These are phyloP conservation scores for Candida piceae DNA, from an alignment of 805 yeast genomes.

Conservation along the genomic window DNA sequence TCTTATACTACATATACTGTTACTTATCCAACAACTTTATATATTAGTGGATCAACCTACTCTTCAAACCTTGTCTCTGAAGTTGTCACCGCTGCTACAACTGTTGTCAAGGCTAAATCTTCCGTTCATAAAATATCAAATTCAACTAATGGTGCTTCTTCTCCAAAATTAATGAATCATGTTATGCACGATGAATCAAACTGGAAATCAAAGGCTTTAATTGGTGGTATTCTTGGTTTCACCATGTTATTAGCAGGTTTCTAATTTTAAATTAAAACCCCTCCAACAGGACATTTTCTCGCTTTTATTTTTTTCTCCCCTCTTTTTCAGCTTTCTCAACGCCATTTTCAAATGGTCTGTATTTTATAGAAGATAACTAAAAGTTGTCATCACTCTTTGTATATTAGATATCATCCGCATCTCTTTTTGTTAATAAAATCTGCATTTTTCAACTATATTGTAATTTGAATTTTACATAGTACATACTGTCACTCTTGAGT, in stretches of 20 bases:
- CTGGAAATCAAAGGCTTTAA: conserved; percentile 19
- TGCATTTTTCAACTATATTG: too few species aligned
- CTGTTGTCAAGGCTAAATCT: conserved; percentile 14
- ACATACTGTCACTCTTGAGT: too few species aligned
- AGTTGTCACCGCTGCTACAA: conserved; percentile 11
- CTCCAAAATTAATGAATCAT: conserved; percentile 4
- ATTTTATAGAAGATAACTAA: too few species aligned
- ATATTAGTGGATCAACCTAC: conserved; percentile 11
- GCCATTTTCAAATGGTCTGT: too few species aligned
- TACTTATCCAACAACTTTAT: conserved; percentile 4
- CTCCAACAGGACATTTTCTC: too few species aligned
- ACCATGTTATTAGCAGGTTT: conserved; percentile 17
- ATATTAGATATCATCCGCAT: too few species aligned
- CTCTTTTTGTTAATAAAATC: too few species aligned
- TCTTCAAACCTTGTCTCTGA: conserved; percentile 9
- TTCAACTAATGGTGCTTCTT: conserved; percentile 17
- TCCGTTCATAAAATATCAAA: conserved; percentile 14
- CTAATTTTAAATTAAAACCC: background rate
- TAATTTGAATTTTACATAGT: too few species aligned
- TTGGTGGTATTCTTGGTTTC: conserved; percentile 20
- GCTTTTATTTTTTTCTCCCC: too few species aligned
- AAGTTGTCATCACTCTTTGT: too few species aligned
- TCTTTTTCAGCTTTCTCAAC: too few species aligned
- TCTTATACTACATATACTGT: conserved; percentile 13
- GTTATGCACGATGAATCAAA: conserved; percentile 5